Percentiles rank a stretch among this genome's conserved stretches.
phyloP scores from a whole-genome alignment of 805 yeast genomes.

The Metschnikowia koreensis region DNA sequence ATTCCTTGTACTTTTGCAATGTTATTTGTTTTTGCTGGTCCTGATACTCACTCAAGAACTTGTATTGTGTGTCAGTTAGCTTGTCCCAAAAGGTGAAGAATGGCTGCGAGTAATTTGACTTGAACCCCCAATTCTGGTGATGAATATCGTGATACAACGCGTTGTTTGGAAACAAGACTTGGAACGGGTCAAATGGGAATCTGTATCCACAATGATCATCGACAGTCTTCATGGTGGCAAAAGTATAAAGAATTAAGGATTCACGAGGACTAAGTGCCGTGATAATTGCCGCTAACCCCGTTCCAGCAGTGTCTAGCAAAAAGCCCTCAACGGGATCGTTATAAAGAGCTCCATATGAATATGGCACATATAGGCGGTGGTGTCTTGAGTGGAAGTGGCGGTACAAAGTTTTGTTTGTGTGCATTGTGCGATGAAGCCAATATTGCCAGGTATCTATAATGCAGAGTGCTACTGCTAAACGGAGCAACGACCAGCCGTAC shows the following conservation, averaged over 20 bases:
- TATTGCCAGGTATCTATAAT: slow-evolving; percentile 96
- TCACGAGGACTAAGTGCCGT: slow-evolving; percentile 75
- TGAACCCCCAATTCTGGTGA: slow-evolving; percentile 94
- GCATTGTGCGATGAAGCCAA: slow-evolving; percentile 87
- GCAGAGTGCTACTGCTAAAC: slow-evolving; percentile 60
- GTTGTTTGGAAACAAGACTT: slow-evolving; percentile 87
- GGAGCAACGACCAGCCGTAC: slow-evolving; percentile 61
- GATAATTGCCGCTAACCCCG: slow-evolving; percentile 73
- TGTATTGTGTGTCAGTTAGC: slow-evolving; percentile 67
- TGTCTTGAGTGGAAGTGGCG: slow-evolving; percentile 88
- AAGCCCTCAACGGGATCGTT: slow-evolving; percentile 95
- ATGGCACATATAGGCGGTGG: slow-evolving; percentile 91
- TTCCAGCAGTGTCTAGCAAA: slow-evolving; percentile 85
- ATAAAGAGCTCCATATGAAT: slow-evolving; percentile 94
- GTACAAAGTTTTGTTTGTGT: slow-evolving; percentile 72
- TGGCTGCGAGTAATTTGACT: slow-evolving; percentile 92
- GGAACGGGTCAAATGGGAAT: slow-evolving; percentile 88
- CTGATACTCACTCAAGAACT: slow-evolving; percentile 58
- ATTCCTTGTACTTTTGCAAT: slow-evolving; percentile 61
- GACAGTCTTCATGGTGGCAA: slow-evolving; percentile 93
- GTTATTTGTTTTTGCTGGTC: slow-evolving; percentile 66
- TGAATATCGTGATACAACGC: slow-evolving; percentile 96
- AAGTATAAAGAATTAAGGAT: slow-evolving; percentile 67
- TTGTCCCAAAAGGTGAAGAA: slow-evolving; percentile 94
- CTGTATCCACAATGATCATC: slow-evolving; percentile 99